Evolutionary conservation across 768 basidiomycete species (phyloP), one percentile per base, ranked within the genome.

Genomic region (Suillus paluster): DNA sequence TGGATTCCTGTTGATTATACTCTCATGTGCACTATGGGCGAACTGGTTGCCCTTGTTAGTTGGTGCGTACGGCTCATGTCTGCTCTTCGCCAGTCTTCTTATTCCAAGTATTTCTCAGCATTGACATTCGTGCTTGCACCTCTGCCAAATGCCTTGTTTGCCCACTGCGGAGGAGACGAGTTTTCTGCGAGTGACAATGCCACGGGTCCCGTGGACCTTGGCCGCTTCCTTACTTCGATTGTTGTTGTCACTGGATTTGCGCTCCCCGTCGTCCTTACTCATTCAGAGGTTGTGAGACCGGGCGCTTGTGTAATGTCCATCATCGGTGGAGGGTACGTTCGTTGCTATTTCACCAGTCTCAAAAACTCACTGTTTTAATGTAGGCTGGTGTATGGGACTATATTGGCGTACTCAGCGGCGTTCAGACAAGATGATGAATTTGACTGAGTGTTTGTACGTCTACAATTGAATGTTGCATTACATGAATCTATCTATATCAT

Each of bases 21-120:
- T 99, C 25, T 94, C 94, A 1, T 99, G 97, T 73, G 97, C 97
- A 8, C 80, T 99, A 34, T 99, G 91, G 90, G 79, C 87, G 15
- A 99, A 99, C 75, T 99, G 97, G 97, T 82, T 99, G 23, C 97
- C 97, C 38, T 82, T 99, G 56, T 84, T 99, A 66, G 97, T 98
- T 66, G 97, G 97, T 97, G 68, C 65, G 92, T 81, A 21, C 21
- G 23, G 39, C 42, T 44, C 27, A 58, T 17, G 10, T 25, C 3
- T 42, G 21, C 14, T 17, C 23, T 48, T 27, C 56, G 30, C 48
- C 38, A 12, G 39, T 63, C 36, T 21, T 12, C 41, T 59, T 44
- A 58, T 30, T 45, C 46, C 64, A 38, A 44, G 39, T 21, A 17
- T 12, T n/a, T 21, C 50, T 41, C 65, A 98, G 97, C 97, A 11